Conservation (phyloP, 441 rosid genomes). For the Geranium incanum region DNA sequence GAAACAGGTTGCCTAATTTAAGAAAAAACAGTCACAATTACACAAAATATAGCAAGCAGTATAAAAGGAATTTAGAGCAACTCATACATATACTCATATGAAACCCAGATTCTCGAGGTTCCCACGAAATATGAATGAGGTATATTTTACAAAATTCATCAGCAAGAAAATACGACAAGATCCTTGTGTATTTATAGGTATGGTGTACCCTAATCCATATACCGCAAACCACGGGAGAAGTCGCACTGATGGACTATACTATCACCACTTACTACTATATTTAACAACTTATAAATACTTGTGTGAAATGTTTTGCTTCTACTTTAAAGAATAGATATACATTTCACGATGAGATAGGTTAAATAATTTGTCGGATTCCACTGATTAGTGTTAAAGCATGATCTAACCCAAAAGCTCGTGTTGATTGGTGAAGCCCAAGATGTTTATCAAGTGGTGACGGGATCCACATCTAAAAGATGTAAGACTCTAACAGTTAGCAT, state of each 20-base stretch:
- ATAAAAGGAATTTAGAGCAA: slow-evolving; percentile 1
- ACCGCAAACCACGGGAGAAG: not conserved
- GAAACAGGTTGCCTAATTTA: slow-evolving; percentile 81
- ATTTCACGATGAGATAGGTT: not conserved
- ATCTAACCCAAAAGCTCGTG: too few relatives aligned
- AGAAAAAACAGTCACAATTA: slow-evolving; percentile 11
- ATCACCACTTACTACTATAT: not conserved
- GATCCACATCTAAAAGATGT: not conserved
- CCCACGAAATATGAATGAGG: not conserved
- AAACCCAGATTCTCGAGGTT: not conserved
- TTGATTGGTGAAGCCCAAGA: too few relatives aligned
- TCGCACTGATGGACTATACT: not conserved
- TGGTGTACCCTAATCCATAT: not conserved
- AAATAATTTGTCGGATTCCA: not conserved
- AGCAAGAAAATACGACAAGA: slow-evolving; percentile 1
- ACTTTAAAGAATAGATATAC: not conserved
- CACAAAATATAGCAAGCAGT: slow-evolving; percentile 20
- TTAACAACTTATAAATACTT: not conserved
- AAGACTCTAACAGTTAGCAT: not conserved
- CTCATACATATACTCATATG: not conserved
- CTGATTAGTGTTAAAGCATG: not conserved
- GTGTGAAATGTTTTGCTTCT: not conserved
- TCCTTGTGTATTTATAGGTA: not conserved
- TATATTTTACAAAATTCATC: not conserved
- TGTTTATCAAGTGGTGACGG: too few relatives aligned